phyloP scores from a whole-genome alignment of 306 rosid species.

The Cajanus cajan region DNA sequence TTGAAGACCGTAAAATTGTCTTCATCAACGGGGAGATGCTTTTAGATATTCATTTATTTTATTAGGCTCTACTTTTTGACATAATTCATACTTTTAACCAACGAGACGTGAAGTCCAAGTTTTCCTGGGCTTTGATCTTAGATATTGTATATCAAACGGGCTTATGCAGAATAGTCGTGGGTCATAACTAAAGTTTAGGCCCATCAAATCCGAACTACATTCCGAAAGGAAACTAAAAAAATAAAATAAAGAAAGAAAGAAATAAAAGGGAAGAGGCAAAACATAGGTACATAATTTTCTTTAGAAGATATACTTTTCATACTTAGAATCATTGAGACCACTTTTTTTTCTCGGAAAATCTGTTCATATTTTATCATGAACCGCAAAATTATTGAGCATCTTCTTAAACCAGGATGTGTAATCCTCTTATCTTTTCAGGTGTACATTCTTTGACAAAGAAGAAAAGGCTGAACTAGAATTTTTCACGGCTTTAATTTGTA shows the following conservation, averaged over 20 bases:
- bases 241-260: background rate
- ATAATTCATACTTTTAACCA: too few species aligned
- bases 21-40: too few species aligned
- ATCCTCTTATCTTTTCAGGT: background rate
- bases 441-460: background rate
- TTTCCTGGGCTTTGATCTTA: background rate
- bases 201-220: background rate
- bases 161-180: background rate
- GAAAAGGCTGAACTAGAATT: background rate
- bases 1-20: too few species aligned
- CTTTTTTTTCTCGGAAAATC: background rate
- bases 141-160: background rate
- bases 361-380: background rate
- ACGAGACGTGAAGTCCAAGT: background rate
- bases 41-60: too few species aligned
- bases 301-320: background rate
- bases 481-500: conserved; percentile 5
- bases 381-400: background rate
- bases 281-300: background rate
- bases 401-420: background rate
- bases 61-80: too few species aligned
- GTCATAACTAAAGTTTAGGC: background rate
- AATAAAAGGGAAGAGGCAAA: background rate
- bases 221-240: background rate
- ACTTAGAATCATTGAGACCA: conserved; percentile 4